Conservation (phyloP, 116 monocot genomes). For the Papilionanthe hybrid region DNA sequence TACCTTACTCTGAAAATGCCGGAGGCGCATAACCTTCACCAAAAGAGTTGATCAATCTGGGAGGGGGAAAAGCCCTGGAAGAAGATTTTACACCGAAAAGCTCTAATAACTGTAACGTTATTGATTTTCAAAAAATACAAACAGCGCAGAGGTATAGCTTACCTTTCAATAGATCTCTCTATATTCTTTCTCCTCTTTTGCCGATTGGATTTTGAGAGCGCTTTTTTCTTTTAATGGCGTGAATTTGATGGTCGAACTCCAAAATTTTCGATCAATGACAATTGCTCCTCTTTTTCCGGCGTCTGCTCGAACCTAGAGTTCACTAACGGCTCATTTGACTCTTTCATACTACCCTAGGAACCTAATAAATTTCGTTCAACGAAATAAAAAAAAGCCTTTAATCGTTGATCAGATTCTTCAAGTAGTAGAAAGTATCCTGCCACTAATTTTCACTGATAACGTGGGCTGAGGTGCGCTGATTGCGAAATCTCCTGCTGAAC, state of each 20-base stretch:
- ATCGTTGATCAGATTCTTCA: background rate
- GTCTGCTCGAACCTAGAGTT: background rate
- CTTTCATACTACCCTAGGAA: constrained; percentile 8
- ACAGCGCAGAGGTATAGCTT: background rate
- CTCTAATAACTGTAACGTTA: background rate
- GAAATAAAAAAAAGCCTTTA: background rate
- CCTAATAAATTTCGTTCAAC: background rate
- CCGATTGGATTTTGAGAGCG: background rate
- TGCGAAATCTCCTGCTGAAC: background rate
- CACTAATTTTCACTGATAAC: background rate
- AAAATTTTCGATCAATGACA: background rate
- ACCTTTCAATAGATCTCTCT: background rate
- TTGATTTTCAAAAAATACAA: constrained; percentile 4
- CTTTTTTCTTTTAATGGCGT: background rate
- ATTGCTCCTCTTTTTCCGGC: background rate
- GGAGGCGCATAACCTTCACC: background rate
- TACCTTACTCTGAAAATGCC: background rate
- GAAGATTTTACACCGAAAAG: background rate
- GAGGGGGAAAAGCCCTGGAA: background rate
- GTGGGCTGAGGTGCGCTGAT: background rate
- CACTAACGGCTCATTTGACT: constrained; percentile 1
- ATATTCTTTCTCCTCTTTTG: background rate
- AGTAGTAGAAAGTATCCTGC: background rate
- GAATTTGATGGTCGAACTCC: constrained; percentile 6
- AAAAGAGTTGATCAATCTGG: background rate